A percentile compares a stretch with the other conserved stretches of the same genome.
These are phyloP conservation scores for Candida dajiaensis DNA, from an alignment of 805 yeast species.

Conservation along the genomic window DNA sequence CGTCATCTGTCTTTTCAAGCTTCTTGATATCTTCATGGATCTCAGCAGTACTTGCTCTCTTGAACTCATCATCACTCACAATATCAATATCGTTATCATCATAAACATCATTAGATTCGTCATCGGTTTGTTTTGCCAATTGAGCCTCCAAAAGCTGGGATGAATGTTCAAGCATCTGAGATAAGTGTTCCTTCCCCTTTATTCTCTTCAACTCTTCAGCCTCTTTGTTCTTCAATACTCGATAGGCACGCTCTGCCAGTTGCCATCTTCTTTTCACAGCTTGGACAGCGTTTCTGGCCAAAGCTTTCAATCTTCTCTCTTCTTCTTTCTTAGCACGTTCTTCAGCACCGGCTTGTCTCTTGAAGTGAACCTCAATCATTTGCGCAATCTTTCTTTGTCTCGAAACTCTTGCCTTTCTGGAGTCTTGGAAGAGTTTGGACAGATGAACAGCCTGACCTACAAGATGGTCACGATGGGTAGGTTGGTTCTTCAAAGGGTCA, in stretches of 20 bases:
- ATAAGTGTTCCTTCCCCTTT: conserved; percentile 81
- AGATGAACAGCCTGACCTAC: conserved; percentile 69
- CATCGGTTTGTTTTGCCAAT: conserved; percentile 36
- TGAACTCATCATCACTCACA: not conserved
- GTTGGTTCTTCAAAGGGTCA: conserved; percentile 40
- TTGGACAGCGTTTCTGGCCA: conserved; percentile 77
- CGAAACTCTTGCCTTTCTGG: conserved; percentile 57
- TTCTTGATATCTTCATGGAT: not conserved
- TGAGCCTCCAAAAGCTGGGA: conserved; percentile 88
- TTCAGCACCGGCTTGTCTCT: conserved; percentile 80
- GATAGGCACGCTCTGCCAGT: conserved; percentile 77
- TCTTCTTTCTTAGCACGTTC: conserved; percentile 73
- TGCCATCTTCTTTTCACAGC: conserved; percentile 90
- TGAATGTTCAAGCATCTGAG: conserved; percentile 85
- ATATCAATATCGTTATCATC: conserved; percentile 18
- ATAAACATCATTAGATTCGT: conserved; percentile 27
- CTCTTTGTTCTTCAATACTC: conserved; percentile 66
- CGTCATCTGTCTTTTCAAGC: conserved; percentile 17
- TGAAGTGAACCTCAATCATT: conserved; percentile 83
- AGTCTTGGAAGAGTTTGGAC: conserved; percentile 63
- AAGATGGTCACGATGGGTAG: conserved; percentile 67
- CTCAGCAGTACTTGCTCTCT: not conserved
- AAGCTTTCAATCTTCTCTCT: conserved; percentile 58
- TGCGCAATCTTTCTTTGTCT: conserved; percentile 67
- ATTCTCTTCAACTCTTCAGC: conserved; percentile 73